Evolutionary conservation across 148 eudicot species (phyloP), one percentile per base, ranked within the genome.

Genomic region (Mesembryanthemum crystallinum): DNA sequence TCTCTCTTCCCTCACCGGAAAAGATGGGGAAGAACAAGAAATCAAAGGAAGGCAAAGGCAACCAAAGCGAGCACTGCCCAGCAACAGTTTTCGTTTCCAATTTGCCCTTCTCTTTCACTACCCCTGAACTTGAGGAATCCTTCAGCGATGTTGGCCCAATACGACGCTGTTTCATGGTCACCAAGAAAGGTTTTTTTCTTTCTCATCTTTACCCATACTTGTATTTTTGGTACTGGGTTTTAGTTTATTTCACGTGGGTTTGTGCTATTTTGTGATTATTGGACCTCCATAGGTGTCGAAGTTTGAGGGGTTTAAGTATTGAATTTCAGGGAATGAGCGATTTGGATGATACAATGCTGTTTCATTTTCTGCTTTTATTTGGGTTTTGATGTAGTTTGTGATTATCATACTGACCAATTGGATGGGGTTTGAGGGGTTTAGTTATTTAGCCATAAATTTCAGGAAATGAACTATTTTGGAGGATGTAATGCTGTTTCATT

Each of bases 111-210:
- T 79, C 96, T 18, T 90, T 90, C 81, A 83, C 97, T 24, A 87
- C 80, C 32, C 29, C 94, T 42, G 96, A 89, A 85, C 84, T 92
- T 9, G 97, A 92, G 79, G 96, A 95, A 60, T 64, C 89, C 14
- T 95, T 95, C 77, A 95, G 94, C 67, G 98, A 95, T 76, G 90
- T 95, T 45, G 98, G 96, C 42, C 98, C 98, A 0, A 86, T 90
- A 17, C 80, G 96, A 47, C 87, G 97, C 66, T 92, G 97, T 75
- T 94, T 92, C 83, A 88, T 89, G 91, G 98, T 94, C 79, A 81
- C 87, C 13, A 84, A 88, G 45, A 92, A 92, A 77, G 98, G 98
- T 94, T 52, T 45, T 94, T 52, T 43, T 47, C 27, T 33, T 21
- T 21, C 35, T 65, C 5, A 0, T 5, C 32, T 24, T 18, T 8